Evolutionary conservation across 352 stramenopile species (phyloP).

Genomic region (Phytopythium litorale): DNA sequence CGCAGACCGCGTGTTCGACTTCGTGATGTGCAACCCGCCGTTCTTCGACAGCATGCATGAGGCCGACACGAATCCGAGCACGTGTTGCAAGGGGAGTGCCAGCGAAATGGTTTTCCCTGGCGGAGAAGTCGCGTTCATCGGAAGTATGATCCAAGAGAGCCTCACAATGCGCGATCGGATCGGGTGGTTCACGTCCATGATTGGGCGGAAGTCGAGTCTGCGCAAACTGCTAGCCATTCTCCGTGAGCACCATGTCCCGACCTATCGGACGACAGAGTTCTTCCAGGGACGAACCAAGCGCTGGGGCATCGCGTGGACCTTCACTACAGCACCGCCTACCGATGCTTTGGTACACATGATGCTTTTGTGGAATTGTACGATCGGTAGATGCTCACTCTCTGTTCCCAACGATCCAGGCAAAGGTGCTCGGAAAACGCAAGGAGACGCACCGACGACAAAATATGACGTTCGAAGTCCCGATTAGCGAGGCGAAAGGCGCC

Average conservation of each 20-base stretch:
- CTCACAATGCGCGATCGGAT: constrained; percentile 65
- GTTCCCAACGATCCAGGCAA: constrained; percentile 22
- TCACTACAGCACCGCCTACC: constrained; percentile 29
- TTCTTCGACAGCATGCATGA: constrained; percentile 90
- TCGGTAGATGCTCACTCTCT: neutral
- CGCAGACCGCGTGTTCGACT: constrained; percentile 56
- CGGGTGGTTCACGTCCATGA: constrained; percentile 94
- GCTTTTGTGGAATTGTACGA: neutral
- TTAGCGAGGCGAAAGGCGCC: constrained; percentile 14
- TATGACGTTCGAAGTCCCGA: constrained; percentile 45
- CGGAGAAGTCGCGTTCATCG: constrained; percentile 94
- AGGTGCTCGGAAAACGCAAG: constrained; percentile 83
- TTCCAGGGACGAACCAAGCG: constrained; percentile 90
- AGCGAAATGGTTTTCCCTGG: constrained; percentile 87
- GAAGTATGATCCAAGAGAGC: constrained; percentile 91
- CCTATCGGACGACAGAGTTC: constrained; percentile 93
- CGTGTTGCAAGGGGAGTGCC: constrained; percentile 63
- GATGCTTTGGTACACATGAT: constrained; percentile 29
- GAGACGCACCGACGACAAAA: constrained; percentile 59
- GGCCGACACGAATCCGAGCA: constrained; percentile 71
- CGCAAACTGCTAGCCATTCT: constrained; percentile 85
- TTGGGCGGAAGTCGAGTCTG: constrained; percentile 92
- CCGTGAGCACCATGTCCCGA: constrained; percentile 52
- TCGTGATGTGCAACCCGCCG: constrained; percentile 97
- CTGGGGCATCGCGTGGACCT: constrained; percentile 95